phyloP scores from a whole-genome alignment of 1,139 yeast species.

The Blastobotrys buckinghamii region DNA sequence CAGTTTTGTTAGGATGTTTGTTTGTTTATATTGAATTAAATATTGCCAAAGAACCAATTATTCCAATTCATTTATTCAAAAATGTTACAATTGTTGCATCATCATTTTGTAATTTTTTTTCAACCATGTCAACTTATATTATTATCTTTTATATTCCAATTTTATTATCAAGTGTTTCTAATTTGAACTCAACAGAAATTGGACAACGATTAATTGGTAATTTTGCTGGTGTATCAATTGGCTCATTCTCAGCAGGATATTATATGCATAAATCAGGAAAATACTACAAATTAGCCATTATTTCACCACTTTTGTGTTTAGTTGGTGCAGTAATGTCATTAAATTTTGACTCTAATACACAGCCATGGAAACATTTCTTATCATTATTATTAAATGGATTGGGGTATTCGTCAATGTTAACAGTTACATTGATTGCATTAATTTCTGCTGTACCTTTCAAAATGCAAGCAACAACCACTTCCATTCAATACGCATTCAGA shows the following conservation, averaged over 20 bases:
- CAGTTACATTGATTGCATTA: slow-evolving; percentile 60
- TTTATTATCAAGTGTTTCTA: slow-evolving; percentile 51
- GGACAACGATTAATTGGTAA: slow-evolving; percentile 61
- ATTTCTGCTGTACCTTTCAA: slow-evolving; percentile 58
- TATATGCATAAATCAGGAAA: slow-evolving; percentile 67
- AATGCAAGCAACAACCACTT: slow-evolving; percentile 67
- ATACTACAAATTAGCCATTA: slow-evolving; percentile 48
- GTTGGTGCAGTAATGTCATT: slow-evolving; percentile 40
- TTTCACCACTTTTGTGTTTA: slow-evolving; percentile 42
- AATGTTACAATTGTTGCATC: slow-evolving; percentile 59
- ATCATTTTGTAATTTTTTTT: slow-evolving; percentile 62
- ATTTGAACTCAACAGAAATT: slow-evolving; percentile 50
- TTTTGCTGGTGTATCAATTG: slow-evolving; percentile 62
- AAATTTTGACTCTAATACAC: slow-evolving; percentile 14
- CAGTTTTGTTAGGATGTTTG: slow-evolving; percentile 29
- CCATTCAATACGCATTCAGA: slow-evolving; percentile 69
- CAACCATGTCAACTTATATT: slow-evolving; percentile 50
- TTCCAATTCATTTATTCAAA: slow-evolving; percentile 51
- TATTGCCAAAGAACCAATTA: slow-evolving; percentile 59
- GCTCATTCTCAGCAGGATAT: slow-evolving; percentile 63
- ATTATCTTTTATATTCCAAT: slow-evolving; percentile 60
- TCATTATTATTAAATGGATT: slow-evolving; percentile 45
- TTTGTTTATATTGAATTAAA: slow-evolving; percentile 47
- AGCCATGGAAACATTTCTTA: slow-evolving; percentile 27
- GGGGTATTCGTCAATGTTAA: slow-evolving; percentile 56